Base-by-base conservation (phyloP, 345 rosid genomes). In the Ailanthus altissimus region DNA sequence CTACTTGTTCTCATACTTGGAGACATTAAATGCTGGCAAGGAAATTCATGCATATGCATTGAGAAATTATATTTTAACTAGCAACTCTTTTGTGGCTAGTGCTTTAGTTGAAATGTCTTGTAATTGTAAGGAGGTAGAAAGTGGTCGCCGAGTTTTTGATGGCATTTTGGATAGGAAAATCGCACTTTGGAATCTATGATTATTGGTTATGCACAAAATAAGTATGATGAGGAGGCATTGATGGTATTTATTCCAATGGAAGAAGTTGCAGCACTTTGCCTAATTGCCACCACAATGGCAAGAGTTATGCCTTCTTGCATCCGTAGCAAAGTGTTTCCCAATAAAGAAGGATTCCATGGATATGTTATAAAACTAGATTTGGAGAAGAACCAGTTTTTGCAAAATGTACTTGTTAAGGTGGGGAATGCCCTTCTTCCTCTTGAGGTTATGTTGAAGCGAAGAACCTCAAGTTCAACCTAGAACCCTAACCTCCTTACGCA, bases 71-170 rank as follows among this genome's bases (percentile, higher is more conserved):
- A 73, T 84, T 67, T 67, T 93, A 73, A 78, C 83, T 54, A 88
- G 81, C 67, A 95, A 95, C 87, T 90, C 97, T 63, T 95, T 89
- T 78, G 93, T 92, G 51, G 98, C 92, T 2, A 95, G 97, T 77
- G 97, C 97, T 78, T 84, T 95, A 62, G 94, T 95, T 75, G 99
- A 95, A 78, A 92, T 95, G 98, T 95, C 92, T 82, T 90, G 93
- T 80, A 95, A 93, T 72, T 95, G 97, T 74, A 86, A 81, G 65
- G 70, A 76, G 81, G 91, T 91, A 43, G 83, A 87, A 65, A 83
- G 87, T 82, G 98, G 90, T 43, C 88, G 89, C 50, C 75, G 76
- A 67, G 92, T 91, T 54, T 93, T 95, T 83, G 83, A 92, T 80
- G 70, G 85, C 42, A 75, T 86, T 43, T 67, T 47, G 51, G 88